Percentiles rank a stretch among this genome's conserved stretches.
Evolutionary conservation across 352 stramenopile genomes (phyloP).

Genomic region (Globisporangium perplexum): DNA sequence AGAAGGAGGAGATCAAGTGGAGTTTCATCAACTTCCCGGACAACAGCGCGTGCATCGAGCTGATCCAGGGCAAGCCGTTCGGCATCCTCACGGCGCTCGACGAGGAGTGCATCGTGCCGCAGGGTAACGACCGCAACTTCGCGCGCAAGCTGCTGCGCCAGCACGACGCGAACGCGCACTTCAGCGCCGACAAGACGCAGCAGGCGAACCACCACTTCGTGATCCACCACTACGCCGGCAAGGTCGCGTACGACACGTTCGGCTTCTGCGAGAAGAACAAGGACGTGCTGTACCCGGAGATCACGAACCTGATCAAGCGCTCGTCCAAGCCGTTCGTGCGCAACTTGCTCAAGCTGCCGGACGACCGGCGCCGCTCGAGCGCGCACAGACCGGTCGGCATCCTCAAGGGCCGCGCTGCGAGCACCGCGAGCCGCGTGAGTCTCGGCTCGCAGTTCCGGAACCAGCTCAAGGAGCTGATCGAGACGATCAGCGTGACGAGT

Average conservation of each 20-base stretch:
- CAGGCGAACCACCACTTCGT: constrained; percentile 78
- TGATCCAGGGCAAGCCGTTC: constrained; percentile 84
- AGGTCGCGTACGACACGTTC: constrained; percentile 91
- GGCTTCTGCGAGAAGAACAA: constrained; percentile 97
- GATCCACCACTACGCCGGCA: constrained; percentile 91
- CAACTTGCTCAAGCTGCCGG: constrained; percentile 33
- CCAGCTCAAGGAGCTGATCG: constrained; percentile 90
- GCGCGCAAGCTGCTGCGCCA: constrained; percentile 75
- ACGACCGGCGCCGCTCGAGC: constrained; percentile 12
- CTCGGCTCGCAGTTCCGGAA: constrained; percentile 88
- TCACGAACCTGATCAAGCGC: constrained; percentile 67
- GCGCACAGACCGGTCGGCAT: constrained; percentile 15
- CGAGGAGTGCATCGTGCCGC: constrained; percentile 88
- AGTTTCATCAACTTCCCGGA: constrained; percentile 90
- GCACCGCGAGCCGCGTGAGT: constrained; percentile 43
- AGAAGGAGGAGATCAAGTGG: constrained; percentile 84
- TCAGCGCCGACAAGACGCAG: constrained; percentile 71
- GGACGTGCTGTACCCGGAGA: constrained; percentile 86
- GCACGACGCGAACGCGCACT: constrained; percentile 62
- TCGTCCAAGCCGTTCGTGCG: constrained; percentile 71
- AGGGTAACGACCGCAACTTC: constrained; percentile 86
- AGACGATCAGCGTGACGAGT: constrained; percentile 91
- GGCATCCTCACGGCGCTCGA: constrained; percentile 83
- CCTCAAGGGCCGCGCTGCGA: constrained; percentile 27
- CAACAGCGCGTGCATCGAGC: constrained; percentile 86